phyloP scores from a whole-genome alignment of 371 early-diverging fungal genomes.

The Mortierella sp. region DNA sequence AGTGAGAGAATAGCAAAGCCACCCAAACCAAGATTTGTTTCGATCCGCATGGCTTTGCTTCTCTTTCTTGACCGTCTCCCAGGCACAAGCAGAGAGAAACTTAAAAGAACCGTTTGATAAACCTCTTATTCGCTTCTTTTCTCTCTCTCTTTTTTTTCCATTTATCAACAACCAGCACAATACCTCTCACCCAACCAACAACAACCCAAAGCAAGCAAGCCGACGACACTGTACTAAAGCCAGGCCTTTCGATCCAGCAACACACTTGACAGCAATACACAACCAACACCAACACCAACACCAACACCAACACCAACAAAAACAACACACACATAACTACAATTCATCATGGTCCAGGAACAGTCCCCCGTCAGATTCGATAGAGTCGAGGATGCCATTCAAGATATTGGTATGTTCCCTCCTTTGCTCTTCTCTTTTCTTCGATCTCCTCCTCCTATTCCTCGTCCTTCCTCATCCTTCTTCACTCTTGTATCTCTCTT shows the following conservation, averaged over 20 bases:
- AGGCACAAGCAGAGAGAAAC: too few relatives aligned
- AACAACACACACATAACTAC: constrained; percentile 8
- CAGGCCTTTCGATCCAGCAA: background rate
- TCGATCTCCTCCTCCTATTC: background rate
- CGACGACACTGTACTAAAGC: background rate
- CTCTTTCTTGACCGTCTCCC: too few relatives aligned
- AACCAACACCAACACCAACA: background rate
- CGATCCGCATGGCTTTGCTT: constrained; percentile 5
- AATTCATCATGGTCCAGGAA: constrained; percentile 44
- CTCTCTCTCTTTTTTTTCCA: background rate
- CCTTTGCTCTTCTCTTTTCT: background rate
- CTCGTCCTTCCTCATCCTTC: too few relatives aligned
- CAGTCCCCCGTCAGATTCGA: constrained; percentile 68
- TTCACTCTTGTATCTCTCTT: background rate
- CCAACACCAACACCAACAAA: background rate
- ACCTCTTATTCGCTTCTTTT: background rate
- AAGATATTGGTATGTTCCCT: constrained; percentile 74
- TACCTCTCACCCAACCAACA: background rate
- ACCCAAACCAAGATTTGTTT: background rate
- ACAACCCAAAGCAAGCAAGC: background rate
- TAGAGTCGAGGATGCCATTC: constrained; percentile 80
- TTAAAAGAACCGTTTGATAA: too few relatives aligned
- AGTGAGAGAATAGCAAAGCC: background rate
- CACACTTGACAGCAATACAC: background rate
- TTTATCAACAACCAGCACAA: background rate